These are phyloP conservation scores for Penicillium parvum DNA, from an alignment of 495 filamentous ascomycete genomes.

Conservation along the genomic window DNA sequence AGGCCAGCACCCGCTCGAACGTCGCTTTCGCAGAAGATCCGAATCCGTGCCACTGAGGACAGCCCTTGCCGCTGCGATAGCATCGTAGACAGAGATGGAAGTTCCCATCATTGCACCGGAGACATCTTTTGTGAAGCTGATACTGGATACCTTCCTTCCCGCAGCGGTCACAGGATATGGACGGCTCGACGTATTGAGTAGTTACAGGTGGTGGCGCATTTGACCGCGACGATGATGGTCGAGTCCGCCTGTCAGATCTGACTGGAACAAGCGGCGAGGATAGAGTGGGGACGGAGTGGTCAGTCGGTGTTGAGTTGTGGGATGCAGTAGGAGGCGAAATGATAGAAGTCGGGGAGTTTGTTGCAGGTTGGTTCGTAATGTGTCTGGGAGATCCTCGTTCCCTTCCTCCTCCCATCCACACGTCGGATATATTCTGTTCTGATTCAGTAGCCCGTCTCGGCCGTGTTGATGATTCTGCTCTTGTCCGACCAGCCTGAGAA, in stretches of 20 bases:
- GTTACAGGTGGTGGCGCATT: constrained; percentile 28
- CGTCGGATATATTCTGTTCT: constrained; percentile 31
- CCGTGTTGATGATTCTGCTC: constrained; percentile 24
- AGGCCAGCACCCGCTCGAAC: constrained; percentile 45
- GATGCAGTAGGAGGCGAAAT: constrained; percentile 1
- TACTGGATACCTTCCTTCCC: constrained; percentile 66
- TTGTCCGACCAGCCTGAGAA: constrained; percentile 23
- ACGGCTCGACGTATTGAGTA: constrained; percentile 61
- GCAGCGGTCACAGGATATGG: constrained; percentile 67
- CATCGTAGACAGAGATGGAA: constrained; percentile 77
- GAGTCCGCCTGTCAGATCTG: constrained; percentile 25
- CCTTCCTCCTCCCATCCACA: constrained; percentile 27
- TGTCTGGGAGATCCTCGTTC: constrained; percentile 22
- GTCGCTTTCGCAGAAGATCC: constrained; percentile 55
- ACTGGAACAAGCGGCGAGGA: constrained; percentile 22
- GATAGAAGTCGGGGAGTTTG: constrained; percentile 18
- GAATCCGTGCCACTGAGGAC: constrained; percentile 76
- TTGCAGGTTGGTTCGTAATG: constrained; percentile 16
- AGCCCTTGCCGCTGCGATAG: constrained; percentile 69
- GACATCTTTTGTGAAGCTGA: constrained; percentile 74
- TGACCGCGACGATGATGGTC: constrained; percentile 35
- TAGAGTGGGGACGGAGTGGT: constrained; percentile 1
- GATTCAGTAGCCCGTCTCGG: constrained; percentile 37
- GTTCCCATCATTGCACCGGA: constrained; percentile 58
- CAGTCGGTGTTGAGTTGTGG: constrained; percentile 9